Base-by-base conservation (phyloP, 2,329 filamentous ascomycete species). In the Diaporthe citriasiana region DNA sequence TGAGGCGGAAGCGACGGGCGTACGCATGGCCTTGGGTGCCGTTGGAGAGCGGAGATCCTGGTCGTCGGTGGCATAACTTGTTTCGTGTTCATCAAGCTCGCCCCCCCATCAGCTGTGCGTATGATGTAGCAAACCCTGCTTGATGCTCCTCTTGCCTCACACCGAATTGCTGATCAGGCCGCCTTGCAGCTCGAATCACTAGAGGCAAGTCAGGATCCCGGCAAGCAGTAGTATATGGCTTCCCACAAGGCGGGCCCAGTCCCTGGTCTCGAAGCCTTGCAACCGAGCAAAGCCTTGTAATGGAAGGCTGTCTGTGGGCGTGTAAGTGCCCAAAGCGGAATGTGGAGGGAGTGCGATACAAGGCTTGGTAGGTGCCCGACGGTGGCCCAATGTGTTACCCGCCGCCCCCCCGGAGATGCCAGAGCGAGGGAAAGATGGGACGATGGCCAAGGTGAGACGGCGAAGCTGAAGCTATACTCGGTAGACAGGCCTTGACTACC, bases 321-420 rank as follows among this genome's bases (percentile, higher is more conserved):
- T 70, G 57, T 60, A 45, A 40, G 56, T 63, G 56, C 69, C 56
- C 56, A 63, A 63, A 17, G 40, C 33, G 69, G 55, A 53, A 63
- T 63, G 55, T 35, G 56, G 35, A 71, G 69, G 66, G 47, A 63
- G 45, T 30, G 45, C 7, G 42, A 42, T 63, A 27, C 10, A 27
- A 51, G 42, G 53, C 42, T 71, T 63, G 57, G 56, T 71, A 27
- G 69, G 45, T 71, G 69, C 69, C 69, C 25, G 45, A 71, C 22
- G 53, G 55, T 56, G 69, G 69, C 69, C 69, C 69, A 63, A 71
- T 53, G 22, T 71, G 45, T 63, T 35, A 38, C 25, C 19, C 13
- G 33, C 42, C 38, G 27, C 25, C 19, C 13, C 45, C 42, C 38
- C 56, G 42, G 42, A 50, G 33, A 19, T 59, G 56, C 38, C 45